phyloP scores from a whole-genome alignment of 768 basidiomycete species.

The Rhizopogon salebrosus region DNA sequence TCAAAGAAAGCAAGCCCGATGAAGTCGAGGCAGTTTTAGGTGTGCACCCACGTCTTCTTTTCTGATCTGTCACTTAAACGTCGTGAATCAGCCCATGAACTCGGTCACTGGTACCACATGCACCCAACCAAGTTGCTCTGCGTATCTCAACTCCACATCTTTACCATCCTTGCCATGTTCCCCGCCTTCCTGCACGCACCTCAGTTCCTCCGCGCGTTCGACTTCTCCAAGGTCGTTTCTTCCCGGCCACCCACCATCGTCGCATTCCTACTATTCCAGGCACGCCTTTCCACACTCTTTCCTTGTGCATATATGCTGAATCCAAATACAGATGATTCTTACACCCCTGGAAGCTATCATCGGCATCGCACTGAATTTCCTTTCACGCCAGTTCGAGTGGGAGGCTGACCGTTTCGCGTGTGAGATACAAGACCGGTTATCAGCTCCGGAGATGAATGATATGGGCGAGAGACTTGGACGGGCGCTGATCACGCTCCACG shows the following conservation, averaged over 20 bases:
- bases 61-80: neutral
- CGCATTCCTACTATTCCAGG: conserved; percentile 85
- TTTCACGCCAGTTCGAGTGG: conserved; percentile 87
- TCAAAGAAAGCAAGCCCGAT: conserved; percentile 83
- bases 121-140: conserved; percentile 88
- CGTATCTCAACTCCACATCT: conserved; percentile 83
- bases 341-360: conserved; percentile 76
- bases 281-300: conserved; percentile 7
- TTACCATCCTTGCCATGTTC: conserved; percentile 81
- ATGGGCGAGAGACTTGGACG: conserved; percentile 83
- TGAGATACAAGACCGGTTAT: conserved; percentile 52
- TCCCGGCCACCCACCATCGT: conserved; percentile 73
- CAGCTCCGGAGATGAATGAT: conserved; percentile 56
- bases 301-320: neutral
- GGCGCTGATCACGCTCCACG: conserved; percentile 81
- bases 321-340: conserved; percentile 59
- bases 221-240: conserved; percentile 63
- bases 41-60: conserved; percentile 14
- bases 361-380: conserved; percentile 68
- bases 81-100: conserved; percentile 67
- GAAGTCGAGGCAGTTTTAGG: conserved; percentile 96
- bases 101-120: conserved; percentile 92
- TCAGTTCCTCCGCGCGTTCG: conserved; percentile 74
- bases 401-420: conserved; percentile 87
- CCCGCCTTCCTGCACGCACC: conserved; percentile 85